Percentiles rank a stretch among this genome's conserved stretches.
Evolutionary conservation across 176 grass and related monocot genomes (phyloP).

Genomic region (Bothriochloa decipiens): DNA sequence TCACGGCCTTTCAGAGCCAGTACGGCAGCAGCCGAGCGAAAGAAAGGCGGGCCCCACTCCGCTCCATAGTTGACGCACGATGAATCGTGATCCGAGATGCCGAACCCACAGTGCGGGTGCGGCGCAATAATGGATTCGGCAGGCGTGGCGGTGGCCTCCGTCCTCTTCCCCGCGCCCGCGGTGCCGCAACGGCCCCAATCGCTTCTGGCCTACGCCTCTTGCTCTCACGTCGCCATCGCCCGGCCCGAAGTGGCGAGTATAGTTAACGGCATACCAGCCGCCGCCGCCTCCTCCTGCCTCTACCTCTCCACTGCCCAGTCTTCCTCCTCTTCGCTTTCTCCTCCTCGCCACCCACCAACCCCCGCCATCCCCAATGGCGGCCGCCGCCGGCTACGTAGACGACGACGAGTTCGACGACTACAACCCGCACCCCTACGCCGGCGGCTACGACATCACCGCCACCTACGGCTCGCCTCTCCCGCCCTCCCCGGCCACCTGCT

Average conservation of each 20-base stretch:
- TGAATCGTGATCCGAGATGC: not conserved
- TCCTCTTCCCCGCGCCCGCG: not conserved
- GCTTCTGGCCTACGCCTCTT: conserved; percentile 27
- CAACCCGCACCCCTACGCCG: conserved; percentile 85
- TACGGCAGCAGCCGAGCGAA: no score
- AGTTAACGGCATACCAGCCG: conserved; percentile 42
- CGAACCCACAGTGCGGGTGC: not conserved
- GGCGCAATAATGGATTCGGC: conserved; percentile 27
- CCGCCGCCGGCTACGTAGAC: conserved; percentile 33
- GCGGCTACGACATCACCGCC: conserved; percentile 81
- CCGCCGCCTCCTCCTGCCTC: not conserved
- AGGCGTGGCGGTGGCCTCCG: not conserved
- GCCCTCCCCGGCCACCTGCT: conserved; percentile 45
- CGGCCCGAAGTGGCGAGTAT: not conserved
- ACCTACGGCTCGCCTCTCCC: conserved; percentile 66
- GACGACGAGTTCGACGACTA: conserved; percentile 79
- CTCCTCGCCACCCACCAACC: not conserved
- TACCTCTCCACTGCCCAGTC: not conserved
- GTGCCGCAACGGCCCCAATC: not conserved
- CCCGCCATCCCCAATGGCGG: conserved; percentile 17
- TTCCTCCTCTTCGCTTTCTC: not conserved
- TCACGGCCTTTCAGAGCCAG: no score
- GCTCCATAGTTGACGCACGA: not conserved
- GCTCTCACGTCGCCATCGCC: conserved; percentile 33
- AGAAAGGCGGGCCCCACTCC: no score